A percentile compares a stretch with the other conserved stretches of the same genome.
These are phyloP conservation scores for Prunus salicina DNA, from an alignment of 306 rosid genomes.

Conservation along the genomic window DNA sequence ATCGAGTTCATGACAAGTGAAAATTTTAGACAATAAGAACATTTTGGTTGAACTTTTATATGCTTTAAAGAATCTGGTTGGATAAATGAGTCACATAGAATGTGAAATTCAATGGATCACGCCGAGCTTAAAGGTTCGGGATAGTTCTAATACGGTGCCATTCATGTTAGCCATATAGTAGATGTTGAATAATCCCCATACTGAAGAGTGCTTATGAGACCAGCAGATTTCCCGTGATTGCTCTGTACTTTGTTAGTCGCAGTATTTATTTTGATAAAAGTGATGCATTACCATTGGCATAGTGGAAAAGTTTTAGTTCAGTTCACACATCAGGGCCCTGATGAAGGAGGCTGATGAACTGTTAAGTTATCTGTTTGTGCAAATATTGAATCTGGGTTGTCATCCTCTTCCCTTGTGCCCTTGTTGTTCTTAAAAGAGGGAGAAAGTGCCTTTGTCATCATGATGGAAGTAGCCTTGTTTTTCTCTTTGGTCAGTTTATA, in stretches of 20 bases:
- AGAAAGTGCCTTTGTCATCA: background rate
- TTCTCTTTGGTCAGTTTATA: background rate
- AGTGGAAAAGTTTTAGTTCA: no score
- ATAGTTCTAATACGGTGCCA: background rate
- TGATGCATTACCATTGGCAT: no score
- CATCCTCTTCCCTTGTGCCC: background rate
- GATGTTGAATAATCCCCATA: background rate
- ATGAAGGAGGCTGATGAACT: background rate
- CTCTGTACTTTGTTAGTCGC: background rate
- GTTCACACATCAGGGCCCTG: no score
- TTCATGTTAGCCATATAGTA: background rate
- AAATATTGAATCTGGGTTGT: background rate
- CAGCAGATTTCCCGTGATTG: background rate
- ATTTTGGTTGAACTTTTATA: background rate
- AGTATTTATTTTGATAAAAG: no score
- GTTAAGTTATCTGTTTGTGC: background rate
- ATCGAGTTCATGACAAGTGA: no score
- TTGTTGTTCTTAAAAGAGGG: background rate
- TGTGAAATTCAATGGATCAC: background rate
- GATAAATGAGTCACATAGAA: background rate
- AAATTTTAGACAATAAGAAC: background rate
- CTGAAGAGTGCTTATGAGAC: background rate
- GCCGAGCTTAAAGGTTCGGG: background rate
- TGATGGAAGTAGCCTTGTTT: background rate
- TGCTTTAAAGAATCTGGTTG: background rate